Evolutionary conservation across 2,329 filamentous ascomycete genomes (phyloP).

Genomic region (Aaosphaeria arxii): DNA sequence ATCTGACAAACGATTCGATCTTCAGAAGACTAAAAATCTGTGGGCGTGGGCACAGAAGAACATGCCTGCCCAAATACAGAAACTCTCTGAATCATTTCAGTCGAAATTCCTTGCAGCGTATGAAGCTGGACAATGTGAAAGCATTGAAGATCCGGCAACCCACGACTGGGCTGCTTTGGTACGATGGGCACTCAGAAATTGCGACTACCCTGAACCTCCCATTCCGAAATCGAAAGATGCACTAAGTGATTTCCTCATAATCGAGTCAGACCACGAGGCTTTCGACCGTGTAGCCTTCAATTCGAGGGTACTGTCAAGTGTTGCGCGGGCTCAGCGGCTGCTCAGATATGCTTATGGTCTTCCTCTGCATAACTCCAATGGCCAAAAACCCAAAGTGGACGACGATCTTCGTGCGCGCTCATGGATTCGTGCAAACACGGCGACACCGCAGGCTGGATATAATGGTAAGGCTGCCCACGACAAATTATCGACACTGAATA

Average conservation of each 20-base stretch:
- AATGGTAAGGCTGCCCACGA: constrained; percentile 36
- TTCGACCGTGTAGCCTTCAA: constrained; percentile 25
- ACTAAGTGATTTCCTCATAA: constrained; percentile 19
- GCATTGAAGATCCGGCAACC: constrained; percentile 57
- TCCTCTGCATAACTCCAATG: constrained; percentile 17
- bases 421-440: constrained; percentile 45
- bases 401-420: constrained; percentile 33
- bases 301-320: constrained; percentile 19
- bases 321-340: constrained; percentile 20
- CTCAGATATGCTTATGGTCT: constrained; percentile 19
- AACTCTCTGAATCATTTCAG: constrained; percentile 63
- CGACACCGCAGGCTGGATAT: constrained; percentile 41
- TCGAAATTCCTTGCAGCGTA: constrained; percentile 65
- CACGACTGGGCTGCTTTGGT: constrained; percentile 70
- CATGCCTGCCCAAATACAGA: constrained; percentile 48
- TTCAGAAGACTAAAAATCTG: constrained; percentile 31
- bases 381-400: constrained; percentile 3
- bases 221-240: constrained; percentile 18
- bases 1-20: constrained; percentile 33
- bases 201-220: constrained; percentile 21
- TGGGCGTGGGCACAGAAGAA: constrained; percentile 37
- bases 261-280: constrained; percentile 24
- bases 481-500: constrained; percentile 37
- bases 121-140: constrained; percentile 57
- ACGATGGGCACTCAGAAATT: constrained; percentile 60